These are phyloP conservation scores for Camelina sativa DNA, from an alignment of 345 rosid genomes.

Conservation along the genomic window DNA sequence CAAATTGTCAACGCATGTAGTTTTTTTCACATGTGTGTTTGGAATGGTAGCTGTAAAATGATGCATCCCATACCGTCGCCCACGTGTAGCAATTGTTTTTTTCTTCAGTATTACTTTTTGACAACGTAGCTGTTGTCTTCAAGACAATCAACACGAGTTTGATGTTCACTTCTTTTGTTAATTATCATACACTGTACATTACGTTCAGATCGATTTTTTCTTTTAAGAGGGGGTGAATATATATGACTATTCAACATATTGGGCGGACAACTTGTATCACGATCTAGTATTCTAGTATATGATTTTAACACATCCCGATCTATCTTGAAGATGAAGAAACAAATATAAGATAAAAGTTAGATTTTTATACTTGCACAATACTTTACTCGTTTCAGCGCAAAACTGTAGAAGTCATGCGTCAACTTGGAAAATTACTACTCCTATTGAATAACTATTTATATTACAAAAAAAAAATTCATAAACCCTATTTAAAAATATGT, in stretches of 20 bases:
- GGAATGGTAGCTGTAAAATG: not conserved
- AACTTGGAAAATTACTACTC: too few species aligned
- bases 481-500: too few species aligned
- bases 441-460: too few species aligned
- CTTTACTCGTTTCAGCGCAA: too few species aligned
- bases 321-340: not conserved
- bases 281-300: not conserved
- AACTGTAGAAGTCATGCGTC: too few species aligned
- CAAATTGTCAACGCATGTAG: not conserved
- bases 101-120: not conserved
- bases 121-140: slow-evolving; percentile 16
- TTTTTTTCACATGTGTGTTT: not conserved
- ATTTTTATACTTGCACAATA: not conserved
- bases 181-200: not conserved
- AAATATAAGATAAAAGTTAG: not conserved
- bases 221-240: too few species aligned
- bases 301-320: not conserved
- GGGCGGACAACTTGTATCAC: slow-evolving; percentile 9
- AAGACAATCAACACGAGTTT: slow-evolving; percentile 22
- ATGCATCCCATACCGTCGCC: not conserved
- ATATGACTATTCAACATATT: slow-evolving; percentile 26
- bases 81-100: not conserved
- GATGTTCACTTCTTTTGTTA: slow-evolving; percentile 4
- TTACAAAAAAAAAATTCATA: too few species aligned
- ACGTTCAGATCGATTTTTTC: not conserved